Conservation (phyloP, 306 rosid genomes). For the Morella rubra region DNA sequence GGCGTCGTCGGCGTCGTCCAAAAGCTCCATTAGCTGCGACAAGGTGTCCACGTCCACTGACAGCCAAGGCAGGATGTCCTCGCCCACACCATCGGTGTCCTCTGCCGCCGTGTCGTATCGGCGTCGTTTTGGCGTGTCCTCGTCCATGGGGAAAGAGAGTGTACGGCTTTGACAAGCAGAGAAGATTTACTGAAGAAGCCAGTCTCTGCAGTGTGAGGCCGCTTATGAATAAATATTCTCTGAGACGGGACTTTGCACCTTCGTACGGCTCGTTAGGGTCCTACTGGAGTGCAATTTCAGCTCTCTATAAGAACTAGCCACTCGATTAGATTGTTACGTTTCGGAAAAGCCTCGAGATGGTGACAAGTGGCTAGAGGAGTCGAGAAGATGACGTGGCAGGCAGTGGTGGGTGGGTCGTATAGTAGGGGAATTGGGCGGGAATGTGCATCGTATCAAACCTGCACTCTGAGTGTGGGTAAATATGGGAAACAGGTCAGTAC, state of each 20-base stretch:
- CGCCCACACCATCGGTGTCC: neutral
- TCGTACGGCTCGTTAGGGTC: neutral
- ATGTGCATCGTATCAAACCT: neutral
- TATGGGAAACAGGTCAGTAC: too few species aligned
- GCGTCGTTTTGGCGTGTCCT: conserved; percentile 20
- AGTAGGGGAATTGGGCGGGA: neutral
- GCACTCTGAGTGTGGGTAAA: too few species aligned
- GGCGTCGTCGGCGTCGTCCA: conserved; percentile 1
- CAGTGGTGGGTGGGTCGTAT: neutral
- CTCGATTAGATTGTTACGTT: too few species aligned
- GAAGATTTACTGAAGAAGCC: neutral
- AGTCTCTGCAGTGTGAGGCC: neutral
- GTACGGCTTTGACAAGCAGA: neutral
- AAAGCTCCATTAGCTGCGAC: conserved; percentile 30
- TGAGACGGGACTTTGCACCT: neutral
- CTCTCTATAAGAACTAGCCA: too few species aligned
- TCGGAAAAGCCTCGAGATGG: neutral
- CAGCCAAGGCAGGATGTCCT: conserved; percentile 30
- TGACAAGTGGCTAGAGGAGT: neutral
- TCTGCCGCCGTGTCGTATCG: neutral
- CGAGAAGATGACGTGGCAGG: neutral
- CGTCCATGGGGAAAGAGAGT: neutral
- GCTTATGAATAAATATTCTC: neutral
- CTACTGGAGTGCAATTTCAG: too few species aligned
- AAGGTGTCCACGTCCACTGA: conserved; percentile 21